Conservation (phyloP, 2,329 filamentous ascomycete genomes). For the Paramyrothecium roridum region DNA sequence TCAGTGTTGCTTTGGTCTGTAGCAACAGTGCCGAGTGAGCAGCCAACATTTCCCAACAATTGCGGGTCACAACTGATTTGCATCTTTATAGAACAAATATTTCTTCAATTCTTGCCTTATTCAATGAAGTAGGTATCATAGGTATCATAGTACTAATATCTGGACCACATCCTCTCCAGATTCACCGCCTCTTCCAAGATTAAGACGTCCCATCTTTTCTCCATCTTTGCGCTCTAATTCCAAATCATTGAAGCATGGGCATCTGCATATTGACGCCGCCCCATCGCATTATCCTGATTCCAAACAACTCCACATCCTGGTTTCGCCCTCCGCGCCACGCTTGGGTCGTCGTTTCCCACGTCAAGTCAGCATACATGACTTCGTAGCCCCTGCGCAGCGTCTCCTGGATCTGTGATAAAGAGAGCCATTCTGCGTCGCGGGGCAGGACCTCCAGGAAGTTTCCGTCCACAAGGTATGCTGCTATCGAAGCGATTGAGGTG, state of each 20-base stretch:
- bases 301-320: not conserved
- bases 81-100: no score
- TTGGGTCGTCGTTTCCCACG: not conserved
- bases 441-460: slow-evolving; percentile 22
- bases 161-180: no score
- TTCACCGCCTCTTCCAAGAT: no score
- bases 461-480: slow-evolving; percentile 31
- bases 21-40: no score
- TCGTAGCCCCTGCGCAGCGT: not conserved
- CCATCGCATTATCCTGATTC: not conserved
- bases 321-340: not conserved
- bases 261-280: not conserved
- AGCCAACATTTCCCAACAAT: no score
- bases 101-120: no score
- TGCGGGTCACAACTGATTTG: no score
- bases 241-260: not conserved
- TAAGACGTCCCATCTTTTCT: no score
- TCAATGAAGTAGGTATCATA: no score
- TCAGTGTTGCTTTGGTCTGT: no score
- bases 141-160: no score
- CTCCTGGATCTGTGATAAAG: not conserved
- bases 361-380: not conserved
- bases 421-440: not conserved
- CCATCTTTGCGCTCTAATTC: no score
- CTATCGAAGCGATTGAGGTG: slow-evolving; percentile 32